A percentile compares a stretch with the other conserved stretches of the same genome.
Evolutionary conservation across 257 asterid species (phyloP).

Genomic region (Solanum sitiens): DNA sequence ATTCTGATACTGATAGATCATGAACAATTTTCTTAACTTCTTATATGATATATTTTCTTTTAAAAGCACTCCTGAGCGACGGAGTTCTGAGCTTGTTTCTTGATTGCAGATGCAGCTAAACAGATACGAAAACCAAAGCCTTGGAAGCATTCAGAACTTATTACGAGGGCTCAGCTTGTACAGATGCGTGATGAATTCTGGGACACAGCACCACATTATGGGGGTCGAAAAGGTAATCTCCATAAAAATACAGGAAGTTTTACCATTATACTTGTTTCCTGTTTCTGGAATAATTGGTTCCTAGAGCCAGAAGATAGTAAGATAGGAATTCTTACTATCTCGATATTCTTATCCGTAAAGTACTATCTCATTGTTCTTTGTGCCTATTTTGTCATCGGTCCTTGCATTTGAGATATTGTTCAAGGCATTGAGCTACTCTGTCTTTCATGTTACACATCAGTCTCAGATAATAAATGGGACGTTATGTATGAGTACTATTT

Average conservation of each 20-base stretch:
- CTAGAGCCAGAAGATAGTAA: not conserved
- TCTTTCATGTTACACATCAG: not conserved
- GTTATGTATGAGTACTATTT: not conserved
- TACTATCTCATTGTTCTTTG: not conserved
- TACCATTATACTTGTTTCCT: not conserved
- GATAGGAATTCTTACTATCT: not conserved
- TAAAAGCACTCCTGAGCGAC: not conserved
- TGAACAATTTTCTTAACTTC: not conserved
- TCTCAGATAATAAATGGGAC: not conserved
- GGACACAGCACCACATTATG: slow-evolving; percentile 81
- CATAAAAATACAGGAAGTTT: not conserved
- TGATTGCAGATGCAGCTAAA: slow-evolving; percentile 39
- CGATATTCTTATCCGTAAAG: not conserved
- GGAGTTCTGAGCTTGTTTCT: not conserved
- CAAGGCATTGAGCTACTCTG: not conserved
- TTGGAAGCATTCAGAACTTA: slow-evolving; percentile 59
- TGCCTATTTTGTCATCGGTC: not conserved
- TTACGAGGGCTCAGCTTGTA: slow-evolving; percentile 43
- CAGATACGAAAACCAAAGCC: slow-evolving; percentile 63
- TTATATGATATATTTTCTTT: not conserved
- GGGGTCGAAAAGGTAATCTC: slow-evolving; percentile 56
- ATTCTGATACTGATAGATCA: not conserved
- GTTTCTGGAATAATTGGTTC: not conserved
- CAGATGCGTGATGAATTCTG: slow-evolving; percentile 69
- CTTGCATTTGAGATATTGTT: not conserved